These are phyloP conservation scores for Besnoitia besnoiti DNA, from an alignment of 169 alveolate species.

Conservation along the genomic window DNA sequence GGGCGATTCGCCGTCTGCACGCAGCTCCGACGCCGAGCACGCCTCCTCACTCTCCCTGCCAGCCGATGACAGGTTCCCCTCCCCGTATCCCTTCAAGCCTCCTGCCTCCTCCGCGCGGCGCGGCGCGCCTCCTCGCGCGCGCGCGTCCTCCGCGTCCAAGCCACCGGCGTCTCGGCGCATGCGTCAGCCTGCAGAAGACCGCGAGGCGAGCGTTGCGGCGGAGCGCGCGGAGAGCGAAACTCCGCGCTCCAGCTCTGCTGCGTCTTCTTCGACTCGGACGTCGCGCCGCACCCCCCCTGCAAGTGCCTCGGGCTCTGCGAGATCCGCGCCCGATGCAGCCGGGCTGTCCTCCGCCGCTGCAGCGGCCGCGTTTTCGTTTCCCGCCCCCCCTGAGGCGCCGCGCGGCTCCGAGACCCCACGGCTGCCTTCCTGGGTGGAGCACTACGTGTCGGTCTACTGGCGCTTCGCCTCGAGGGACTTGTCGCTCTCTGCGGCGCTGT, in stretches of 20 bases:
- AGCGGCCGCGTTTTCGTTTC: not conserved
- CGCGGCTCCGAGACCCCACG: not conserved
- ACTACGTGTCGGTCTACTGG: not conserved
- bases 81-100: not conserved
- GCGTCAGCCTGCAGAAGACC: too few relatives aligned
- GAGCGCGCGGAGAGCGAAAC: not conserved
- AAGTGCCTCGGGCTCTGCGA: too few relatives aligned
- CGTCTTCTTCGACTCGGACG: not conserved
- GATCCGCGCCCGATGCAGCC: too few relatives aligned
- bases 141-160: not conserved
- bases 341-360: too few relatives aligned
- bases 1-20: not conserved
- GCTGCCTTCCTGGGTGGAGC: slow-evolving; percentile 13
- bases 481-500: slow-evolving; percentile 1
- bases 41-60: not conserved
- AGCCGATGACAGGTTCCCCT: not conserved
- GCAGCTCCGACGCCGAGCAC: not conserved
- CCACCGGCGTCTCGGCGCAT: too few relatives aligned
- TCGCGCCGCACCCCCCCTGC: too few relatives aligned
- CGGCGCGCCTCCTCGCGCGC: not conserved
- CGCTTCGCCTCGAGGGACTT: not conserved
- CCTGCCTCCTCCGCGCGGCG: not conserved
- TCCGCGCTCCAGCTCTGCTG: not conserved
- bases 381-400: not conserved
- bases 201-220: too few relatives aligned